These are phyloP conservation scores for Cryoendolithus antarcticus DNA, from an alignment of 2,329 filamentous ascomycete genomes.

Conservation along the genomic window DNA sequence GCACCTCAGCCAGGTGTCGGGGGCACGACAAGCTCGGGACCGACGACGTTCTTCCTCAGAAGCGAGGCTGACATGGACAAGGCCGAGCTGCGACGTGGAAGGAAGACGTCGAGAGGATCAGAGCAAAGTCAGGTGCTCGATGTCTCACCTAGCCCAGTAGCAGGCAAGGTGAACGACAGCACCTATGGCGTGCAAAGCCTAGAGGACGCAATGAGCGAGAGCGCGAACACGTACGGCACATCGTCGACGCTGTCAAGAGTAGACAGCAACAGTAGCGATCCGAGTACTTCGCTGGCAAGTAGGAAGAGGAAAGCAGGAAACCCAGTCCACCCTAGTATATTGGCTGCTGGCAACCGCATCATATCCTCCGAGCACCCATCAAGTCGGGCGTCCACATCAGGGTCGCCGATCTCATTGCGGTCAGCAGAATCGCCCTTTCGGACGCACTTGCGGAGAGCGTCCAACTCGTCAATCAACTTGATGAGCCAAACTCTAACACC, in stretches of 20 bases:
- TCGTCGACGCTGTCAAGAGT: slow-evolving; percentile 11
- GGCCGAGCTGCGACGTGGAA: slow-evolving; percentile 11
- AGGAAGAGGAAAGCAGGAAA: slow-evolving; percentile 22
- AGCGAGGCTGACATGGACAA: slow-evolving; percentile 39
- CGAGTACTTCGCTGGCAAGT: slow-evolving; percentile 8
- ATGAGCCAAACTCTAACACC: slow-evolving; percentile 34
- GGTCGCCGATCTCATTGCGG: slow-evolving; percentile 14
- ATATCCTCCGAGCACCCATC: slow-evolving; percentile 19
- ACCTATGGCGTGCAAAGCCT: slow-evolving; percentile 47
- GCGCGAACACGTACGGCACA: slow-evolving; percentile 21
- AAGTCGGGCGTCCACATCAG: slow-evolving; percentile 8
- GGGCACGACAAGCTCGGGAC: slow-evolving; percentile 26
- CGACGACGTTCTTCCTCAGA: slow-evolving; percentile 49
- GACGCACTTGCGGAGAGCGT: slow-evolving; percentile 13
- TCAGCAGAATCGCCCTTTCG: slow-evolving; percentile 15
- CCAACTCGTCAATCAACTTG: slow-evolving; percentile 16
- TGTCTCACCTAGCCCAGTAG: not conserved
- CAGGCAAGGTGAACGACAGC: slow-evolving; percentile 25
- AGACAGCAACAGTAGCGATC: slow-evolving; percentile 14
- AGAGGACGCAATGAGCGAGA: slow-evolving; percentile 38
- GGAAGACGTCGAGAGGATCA: slow-evolving; percentile 14
- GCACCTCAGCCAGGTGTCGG: slow-evolving; percentile 4
- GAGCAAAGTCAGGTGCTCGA: slow-evolving; percentile 3
- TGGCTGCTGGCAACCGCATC: slow-evolving; percentile 22
- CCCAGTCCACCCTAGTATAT: slow-evolving; percentile 23